Percentiles rank a stretch among this genome's conserved stretches.
phyloP scores from a whole-genome alignment of 805 yeast species.

The Grigorovia yakushimaensis region DNA sequence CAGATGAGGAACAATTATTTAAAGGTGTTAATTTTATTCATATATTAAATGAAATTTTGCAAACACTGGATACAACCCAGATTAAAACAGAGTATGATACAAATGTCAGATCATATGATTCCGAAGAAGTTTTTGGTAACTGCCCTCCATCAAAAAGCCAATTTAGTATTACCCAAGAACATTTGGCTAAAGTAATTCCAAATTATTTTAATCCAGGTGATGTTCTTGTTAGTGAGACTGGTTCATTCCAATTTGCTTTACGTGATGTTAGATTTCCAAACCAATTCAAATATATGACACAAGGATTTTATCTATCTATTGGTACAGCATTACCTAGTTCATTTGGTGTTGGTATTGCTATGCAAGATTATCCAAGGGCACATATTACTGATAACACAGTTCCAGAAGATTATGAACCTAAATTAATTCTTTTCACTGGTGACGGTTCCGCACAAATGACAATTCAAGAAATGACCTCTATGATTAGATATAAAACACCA shows the following conservation, averaged over 20 bases:
- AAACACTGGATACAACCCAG: constrained; percentile 26
- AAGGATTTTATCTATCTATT: constrained; percentile 73
- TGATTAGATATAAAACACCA: constrained; percentile 46
- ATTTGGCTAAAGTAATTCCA: constrained; percentile 34
- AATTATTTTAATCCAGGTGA: constrained; percentile 50
- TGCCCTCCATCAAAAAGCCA: constrained; percentile 5
- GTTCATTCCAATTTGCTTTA: constrained; percentile 70
- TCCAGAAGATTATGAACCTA: constrained; percentile 28
- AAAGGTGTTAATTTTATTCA: constrained; percentile 40
- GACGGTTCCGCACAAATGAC: constrained; percentile 97
- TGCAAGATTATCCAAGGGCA: constrained; percentile 37
- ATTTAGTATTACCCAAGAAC: constrained; percentile 40
- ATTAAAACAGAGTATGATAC: constrained; percentile 15
- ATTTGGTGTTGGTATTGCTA: constrained; percentile 71
- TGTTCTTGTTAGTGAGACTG: constrained; percentile 69
- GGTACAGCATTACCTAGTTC: constrained; percentile 86
- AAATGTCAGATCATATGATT: constrained; percentile 17
- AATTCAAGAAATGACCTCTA: constrained; percentile 67
- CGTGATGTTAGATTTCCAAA: constrained; percentile 57
- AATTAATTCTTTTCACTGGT: constrained; percentile 71
- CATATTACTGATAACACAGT: constrained; percentile 23
- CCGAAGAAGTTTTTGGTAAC: constrained; percentile 10
- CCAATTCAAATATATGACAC: constrained; percentile 45
- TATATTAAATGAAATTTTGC: constrained; percentile 37
- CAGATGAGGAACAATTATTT: constrained; percentile 20